Conservation (phyloP, 2,329 filamentous ascomycete genomes). For the Cladosporium sp. region DNA sequence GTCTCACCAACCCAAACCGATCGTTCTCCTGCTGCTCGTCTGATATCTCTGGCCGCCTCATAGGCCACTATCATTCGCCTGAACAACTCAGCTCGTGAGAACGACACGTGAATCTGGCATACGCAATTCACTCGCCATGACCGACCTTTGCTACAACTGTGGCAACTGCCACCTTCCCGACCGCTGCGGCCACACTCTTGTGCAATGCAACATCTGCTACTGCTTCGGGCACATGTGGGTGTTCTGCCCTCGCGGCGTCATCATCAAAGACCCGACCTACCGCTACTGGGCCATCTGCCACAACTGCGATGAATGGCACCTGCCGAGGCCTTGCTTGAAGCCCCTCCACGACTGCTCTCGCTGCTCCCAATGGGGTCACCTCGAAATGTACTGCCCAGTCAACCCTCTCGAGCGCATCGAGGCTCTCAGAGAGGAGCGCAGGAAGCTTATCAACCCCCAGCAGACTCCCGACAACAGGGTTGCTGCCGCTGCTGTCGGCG, state of each 20-base stretch:
- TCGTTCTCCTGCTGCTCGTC: no score
- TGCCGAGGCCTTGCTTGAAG: conserved; percentile 17
- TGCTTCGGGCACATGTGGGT: conserved; percentile 15
- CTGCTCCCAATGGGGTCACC: conserved; percentile 19
- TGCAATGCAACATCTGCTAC: conserved; percentile 17
- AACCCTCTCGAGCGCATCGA: conserved; percentile 10
- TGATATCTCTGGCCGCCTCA: no score
- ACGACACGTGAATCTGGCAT: no score
- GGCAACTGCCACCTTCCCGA: conserved; percentile 19
- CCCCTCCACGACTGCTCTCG: conserved; percentile 14
- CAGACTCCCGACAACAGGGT: neutral
- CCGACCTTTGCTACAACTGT: conserved; percentile 24
- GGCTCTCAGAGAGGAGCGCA: neutral
- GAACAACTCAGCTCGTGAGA: no score
- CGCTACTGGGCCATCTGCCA: conserved; percentile 16
- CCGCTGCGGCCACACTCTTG: conserved; percentile 15
- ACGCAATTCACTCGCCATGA: conserved; percentile 13
- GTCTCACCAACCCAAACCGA: no score
- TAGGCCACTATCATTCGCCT: no score
- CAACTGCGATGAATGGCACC: conserved; percentile 25
- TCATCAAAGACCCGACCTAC: conserved; percentile 11
- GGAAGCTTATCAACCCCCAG: neutral
- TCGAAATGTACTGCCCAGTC: conserved; percentile 19
- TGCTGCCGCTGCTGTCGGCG: no score
- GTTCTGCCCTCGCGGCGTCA: conserved; percentile 19